Conservation (phyloP, 371 early-diverging fungal species). For the Mortierella sp. region DNA sequence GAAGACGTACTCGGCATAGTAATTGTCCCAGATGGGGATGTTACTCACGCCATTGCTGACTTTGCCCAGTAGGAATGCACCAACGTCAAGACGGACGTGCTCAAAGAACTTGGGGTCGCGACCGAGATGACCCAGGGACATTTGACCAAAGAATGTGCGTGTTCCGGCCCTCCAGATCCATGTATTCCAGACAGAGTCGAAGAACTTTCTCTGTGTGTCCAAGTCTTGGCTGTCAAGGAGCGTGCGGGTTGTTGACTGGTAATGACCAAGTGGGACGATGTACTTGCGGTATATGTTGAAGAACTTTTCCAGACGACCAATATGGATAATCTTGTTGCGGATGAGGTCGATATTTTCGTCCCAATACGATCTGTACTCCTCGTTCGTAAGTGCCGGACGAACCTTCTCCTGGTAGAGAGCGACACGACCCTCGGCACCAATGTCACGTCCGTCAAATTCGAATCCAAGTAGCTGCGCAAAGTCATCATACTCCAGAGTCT, state of each 20-base stretch:
- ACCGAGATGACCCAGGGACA: conserved; percentile 51
- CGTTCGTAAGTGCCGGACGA: conserved; percentile 30
- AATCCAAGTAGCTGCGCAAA: conserved; percentile 52
- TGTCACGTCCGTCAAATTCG: conserved; percentile 36
- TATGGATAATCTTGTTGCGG: conserved; percentile 48
- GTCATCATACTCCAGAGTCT: conserved; percentile 39
- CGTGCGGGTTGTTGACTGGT: conserved; percentile 27
- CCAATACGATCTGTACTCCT: conserved; percentile 47
- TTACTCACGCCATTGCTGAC: conserved; percentile 52
- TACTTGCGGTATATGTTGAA: conserved; percentile 49
- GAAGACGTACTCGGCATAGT: conserved; percentile 53
- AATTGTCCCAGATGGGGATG: conserved; percentile 52
- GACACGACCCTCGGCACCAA: conserved; percentile 49
- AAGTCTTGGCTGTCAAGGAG: conserved; percentile 28
- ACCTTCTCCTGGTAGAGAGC: conserved; percentile 44
- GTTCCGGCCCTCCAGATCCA: conserved; percentile 48
- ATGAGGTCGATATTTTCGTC: conserved; percentile 50
- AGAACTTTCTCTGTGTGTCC: conserved; percentile 34
- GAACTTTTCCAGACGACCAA: conserved; percentile 52
- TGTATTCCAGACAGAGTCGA: conserved; percentile 43
- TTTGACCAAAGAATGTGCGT: conserved; percentile 49
- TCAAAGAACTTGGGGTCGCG: conserved; percentile 55
- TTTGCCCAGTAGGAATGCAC: conserved; percentile 45
- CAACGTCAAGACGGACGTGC: conserved; percentile 51
- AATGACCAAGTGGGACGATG: conserved; percentile 36